These are phyloP conservation scores for Apophysomyces variabilis DNA, from an alignment of 371 early-diverging fungal genomes.

Conservation along the genomic window DNA sequence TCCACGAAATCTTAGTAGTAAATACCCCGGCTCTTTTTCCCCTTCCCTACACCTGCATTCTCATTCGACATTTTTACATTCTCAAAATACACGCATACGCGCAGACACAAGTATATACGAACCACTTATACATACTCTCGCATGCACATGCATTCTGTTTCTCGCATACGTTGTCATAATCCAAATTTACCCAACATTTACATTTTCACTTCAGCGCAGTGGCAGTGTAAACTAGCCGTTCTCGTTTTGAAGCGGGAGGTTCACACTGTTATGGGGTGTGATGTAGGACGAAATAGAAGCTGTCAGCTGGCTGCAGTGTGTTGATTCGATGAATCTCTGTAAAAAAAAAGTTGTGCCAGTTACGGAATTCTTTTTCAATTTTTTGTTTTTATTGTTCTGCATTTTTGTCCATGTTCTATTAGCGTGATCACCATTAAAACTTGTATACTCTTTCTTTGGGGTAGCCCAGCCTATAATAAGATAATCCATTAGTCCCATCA, in stretches of 20 bases:
- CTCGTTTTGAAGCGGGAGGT: no score
- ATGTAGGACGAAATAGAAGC: no score
- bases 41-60: not conserved
- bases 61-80: not conserved
- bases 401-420: not conserved
- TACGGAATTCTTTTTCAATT: not conserved
- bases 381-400: not conserved
- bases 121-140: constrained; percentile 7
- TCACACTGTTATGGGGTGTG: no score
- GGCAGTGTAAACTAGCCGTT: no score
- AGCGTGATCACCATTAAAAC: constrained; percentile 59
- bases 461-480: constrained; percentile 68
- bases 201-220: no score
- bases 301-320: no score
- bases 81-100: constrained; percentile 11
- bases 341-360: not conserved
- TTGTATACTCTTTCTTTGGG: constrained; percentile 82
- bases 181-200: no score
- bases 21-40: not conserved
- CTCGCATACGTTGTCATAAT: not conserved
- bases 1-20: not conserved
- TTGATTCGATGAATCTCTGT: no score
- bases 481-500: not conserved
- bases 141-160: not conserved
- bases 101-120: constrained; percentile 8